Base-by-base conservation (phyloP, 805 yeast genomes). In the Candida schatavii region DNA sequence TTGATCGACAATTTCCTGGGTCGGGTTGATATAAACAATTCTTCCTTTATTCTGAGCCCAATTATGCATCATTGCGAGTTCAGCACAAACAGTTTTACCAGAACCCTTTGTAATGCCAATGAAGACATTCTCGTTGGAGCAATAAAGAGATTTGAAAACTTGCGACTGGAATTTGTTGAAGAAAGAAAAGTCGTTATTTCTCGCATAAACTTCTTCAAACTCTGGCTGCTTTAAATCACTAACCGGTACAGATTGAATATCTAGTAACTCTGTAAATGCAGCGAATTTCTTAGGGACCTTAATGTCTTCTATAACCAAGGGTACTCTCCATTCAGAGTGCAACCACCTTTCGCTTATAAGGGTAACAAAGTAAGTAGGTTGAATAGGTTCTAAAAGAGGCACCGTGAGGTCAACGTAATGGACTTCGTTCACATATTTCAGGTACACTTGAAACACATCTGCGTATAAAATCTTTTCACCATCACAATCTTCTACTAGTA, bases 291-390 rank as follows among this genome's bases (percentile, higher is more conserved):
- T 75, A 4, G 96, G 96, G 3, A 80, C 39, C 26, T 63, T 67
- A 41, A 85, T 48, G 18, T 66, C 56, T 25, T 70, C 64, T 45
- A 88, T 62, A 42, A 79, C 60, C 1, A 88, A 68, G 0, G 96
- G 87, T 1, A 75, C 56, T 45, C 75, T 77, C 46, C 74, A 68
- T 42, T 78, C 86, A 43, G 88, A 79, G 46, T 87, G 90, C 3
- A 89, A 62, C 99, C 98, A 93, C 45, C 73, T 78, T 44, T 90
- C 95, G 43, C 95, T 88, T 2, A 85, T 62, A 10, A 90, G 59
- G 0, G 84, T 71, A 3, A 89, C 74, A 59, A 85, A 88, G 48
- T 84, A 81, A 50, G 80, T 82, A 0, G 97, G 96, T 28, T 74
- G 76, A 2, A 59, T 35, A 1, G 90, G 85, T 4, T 77, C 80